Conservation (phyloP, 148 eudicot species). For the Diospyros kaki region DNA sequence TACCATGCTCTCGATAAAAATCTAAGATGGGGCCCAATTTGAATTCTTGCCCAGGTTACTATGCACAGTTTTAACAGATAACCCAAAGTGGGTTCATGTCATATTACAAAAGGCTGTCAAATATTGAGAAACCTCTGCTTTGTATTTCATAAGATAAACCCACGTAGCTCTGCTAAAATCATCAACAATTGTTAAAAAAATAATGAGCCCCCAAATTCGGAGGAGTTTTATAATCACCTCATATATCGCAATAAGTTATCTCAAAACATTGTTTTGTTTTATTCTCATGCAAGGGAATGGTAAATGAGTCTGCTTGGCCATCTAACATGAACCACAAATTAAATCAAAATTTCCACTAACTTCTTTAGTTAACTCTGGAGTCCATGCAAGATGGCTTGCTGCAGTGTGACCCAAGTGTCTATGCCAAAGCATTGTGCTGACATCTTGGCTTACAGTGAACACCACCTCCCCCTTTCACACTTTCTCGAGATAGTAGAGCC, state of each 20-base stretch:
- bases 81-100: neutral
- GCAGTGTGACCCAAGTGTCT: neutral
- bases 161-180: neutral
- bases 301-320: too few species aligned
- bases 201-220: neutral
- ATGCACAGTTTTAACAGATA: too few species aligned
- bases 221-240: neutral
- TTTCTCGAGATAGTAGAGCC: neutral
- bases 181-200: too few species aligned
- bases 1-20: neutral
- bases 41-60: neutral
- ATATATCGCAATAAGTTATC: neutral
- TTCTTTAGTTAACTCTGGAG: too few species aligned
- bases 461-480: neutral
- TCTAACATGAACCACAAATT: too few species aligned
- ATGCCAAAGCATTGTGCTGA: neutral
- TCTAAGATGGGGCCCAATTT: neutral
- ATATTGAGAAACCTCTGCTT: neutral
- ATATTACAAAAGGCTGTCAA: neutral
- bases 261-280: too few species aligned
- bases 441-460: neutral
- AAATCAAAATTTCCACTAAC: too few species aligned
- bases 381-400: too few species aligned
- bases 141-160: neutral
- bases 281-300: too few species aligned